Base-by-base conservation (phyloP, 495 filamentous ascomycete species). In the Podospora fimiseda region DNA sequence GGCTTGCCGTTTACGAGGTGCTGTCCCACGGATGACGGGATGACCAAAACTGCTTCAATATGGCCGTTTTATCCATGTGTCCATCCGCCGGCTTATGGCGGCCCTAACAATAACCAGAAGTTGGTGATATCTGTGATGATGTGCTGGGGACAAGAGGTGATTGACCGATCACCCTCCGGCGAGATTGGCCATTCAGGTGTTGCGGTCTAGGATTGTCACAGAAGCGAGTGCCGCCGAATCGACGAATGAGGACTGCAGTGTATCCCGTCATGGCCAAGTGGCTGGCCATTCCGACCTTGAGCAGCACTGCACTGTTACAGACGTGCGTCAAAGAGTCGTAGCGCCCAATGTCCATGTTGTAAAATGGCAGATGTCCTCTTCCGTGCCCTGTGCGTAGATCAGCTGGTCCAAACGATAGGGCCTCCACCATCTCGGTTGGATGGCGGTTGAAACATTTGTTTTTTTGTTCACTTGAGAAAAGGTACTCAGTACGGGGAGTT, bases 251-350 rank as follows among this genome's bases (percentile, higher is more conserved):
- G 51, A 53, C 43, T 45, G 33, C 52, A 23, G 33, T 38, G 55
- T 60, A 63, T 66, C n/a, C 62, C 64, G 65, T 60, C 55, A 47
- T 56, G 52, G 58, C 43, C 19, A 44, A 43, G 45, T 22, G 43
- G 21, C 50, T 55, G 58, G 55, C 52, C 55, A 60, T 57, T 19
- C 64, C 60, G 69, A 69, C 65, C 65, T 70, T 61, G 63, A 51
- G 50, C 55, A 57, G 48, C 52, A 46, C 49, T 49, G 47, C 51
- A 51, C 47, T 73, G 70, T 74, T 68, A 74, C 71, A 74, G 63
- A 68, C 52, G 52, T 71, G 70, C 73, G 64, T 74, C 71, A 71
- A 69, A 63, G 15, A 70, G 62, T 48, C 50, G 50, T 42, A n/a
- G 49, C 64, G 64, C 64, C 62, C 68, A 60, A 58, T 60, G 46